Percentiles rank a stretch among this genome's conserved stretches.
Evolutionary conservation across 306 rosid species (phyloP).

Genomic region (Inga leiocalycina): DNA sequence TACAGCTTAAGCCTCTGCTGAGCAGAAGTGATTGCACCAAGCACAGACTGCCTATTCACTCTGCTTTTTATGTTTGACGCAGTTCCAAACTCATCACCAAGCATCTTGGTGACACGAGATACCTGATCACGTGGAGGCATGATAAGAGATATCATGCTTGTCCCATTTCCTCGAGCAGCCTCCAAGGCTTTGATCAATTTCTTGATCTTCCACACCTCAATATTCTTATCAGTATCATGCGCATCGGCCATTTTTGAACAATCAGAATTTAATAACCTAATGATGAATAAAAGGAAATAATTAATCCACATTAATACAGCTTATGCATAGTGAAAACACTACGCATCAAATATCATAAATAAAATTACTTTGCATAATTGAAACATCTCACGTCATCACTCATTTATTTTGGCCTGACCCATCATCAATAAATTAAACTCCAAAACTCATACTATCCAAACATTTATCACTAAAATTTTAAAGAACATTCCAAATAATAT

Average conservation of each 20-base stretch:
- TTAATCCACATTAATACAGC: neutral
- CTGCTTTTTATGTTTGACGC: constrained; percentile 29
- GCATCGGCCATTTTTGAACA: constrained; percentile 7
- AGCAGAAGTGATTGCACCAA: constrained; percentile 30
- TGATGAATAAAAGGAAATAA: neutral
- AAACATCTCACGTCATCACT: neutral
- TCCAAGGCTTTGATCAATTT: constrained; percentile 22
- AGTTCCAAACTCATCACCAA: constrained; percentile 29
- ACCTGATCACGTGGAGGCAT: constrained; percentile 27
- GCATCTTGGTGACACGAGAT: constrained; percentile 22
- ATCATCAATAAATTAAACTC: neutral
- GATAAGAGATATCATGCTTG: constrained; percentile 25
- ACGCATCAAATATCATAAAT: neutral
- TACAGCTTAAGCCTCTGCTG: constrained; percentile 29
- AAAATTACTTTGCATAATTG: neutral
- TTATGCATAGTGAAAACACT: neutral
- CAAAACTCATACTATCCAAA: neutral
- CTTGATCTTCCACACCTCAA: constrained; percentile 27
- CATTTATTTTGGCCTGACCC: neutral
- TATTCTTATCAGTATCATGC: constrained; percentile 21
- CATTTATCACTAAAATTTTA: neutral
- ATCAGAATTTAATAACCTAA: constrained; percentile 3
- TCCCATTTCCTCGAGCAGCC: constrained; percentile 29
- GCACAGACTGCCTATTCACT: constrained; percentile 27
- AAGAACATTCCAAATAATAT: neutral